Percentiles rank a stretch among this genome's conserved stretches.
phyloP scores from a whole-genome alignment of 2,329 filamentous ascomycete genomes.

The Orbilia javanica region DNA sequence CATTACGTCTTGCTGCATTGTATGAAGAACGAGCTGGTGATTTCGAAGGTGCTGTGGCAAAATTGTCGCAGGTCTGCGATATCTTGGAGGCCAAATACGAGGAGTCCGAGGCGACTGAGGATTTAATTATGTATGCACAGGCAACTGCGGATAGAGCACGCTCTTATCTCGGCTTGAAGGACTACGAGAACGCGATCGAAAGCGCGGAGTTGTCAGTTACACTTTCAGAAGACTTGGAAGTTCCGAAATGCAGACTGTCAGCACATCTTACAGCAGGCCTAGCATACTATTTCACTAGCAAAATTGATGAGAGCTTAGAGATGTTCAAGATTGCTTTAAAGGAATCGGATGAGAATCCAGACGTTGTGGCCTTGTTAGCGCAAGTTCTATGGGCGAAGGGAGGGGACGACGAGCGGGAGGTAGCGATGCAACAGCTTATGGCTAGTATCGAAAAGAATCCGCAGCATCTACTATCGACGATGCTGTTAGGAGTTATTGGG shows the following conservation, averaged over 20 bases:
- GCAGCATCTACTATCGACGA: slow-evolving; percentile 81
- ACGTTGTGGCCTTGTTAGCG: slow-evolving; percentile 86
- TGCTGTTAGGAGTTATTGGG: slow-evolving; percentile 85
- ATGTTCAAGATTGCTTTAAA: slow-evolving; percentile 84
- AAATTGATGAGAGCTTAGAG: slow-evolving; percentile 77
- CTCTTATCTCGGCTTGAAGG: slow-evolving; percentile 78
- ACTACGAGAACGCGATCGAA: slow-evolving; percentile 78
- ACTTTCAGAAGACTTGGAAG: slow-evolving; percentile 78
- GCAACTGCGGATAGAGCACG: slow-evolving; percentile 89
- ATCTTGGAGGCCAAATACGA: slow-evolving; percentile 86
- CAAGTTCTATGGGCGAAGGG: slow-evolving; percentile 95
- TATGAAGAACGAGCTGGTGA: slow-evolving; percentile 85
- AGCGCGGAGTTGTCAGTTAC: slow-evolving; percentile 84
- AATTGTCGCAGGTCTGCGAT: slow-evolving; percentile 76
- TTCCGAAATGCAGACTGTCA: slow-evolving; percentile 80
- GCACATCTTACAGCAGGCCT: slow-evolving; percentile 88
- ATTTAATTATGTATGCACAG: slow-evolving; percentile 81
- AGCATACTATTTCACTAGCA: slow-evolving; percentile 78
- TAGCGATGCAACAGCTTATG: slow-evolving; percentile 83
- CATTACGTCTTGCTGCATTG: slow-evolving; percentile 81
- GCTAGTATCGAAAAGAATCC: slow-evolving; percentile 77
- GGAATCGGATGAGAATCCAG: slow-evolving; percentile 81
- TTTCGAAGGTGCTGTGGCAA: slow-evolving; percentile 73
- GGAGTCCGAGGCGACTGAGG: slow-evolving; percentile 78
- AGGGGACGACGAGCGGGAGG: slow-evolving; percentile 77